Evolutionary conservation across 2,329 filamentous ascomycete genomes (phyloP).

Genomic region (Pseudogymnoascus sp.): DNA sequence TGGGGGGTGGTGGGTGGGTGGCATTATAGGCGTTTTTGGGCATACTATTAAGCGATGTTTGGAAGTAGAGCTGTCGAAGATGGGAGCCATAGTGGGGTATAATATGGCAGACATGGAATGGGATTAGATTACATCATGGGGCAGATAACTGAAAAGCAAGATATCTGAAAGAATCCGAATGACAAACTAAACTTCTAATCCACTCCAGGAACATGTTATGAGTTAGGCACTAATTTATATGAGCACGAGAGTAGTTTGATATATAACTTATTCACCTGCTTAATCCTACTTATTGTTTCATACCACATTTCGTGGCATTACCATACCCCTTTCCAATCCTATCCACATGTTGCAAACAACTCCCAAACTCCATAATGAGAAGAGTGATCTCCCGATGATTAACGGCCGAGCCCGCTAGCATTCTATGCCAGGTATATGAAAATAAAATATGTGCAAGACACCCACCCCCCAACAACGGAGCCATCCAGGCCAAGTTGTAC

Average conservation of each 20-base stretch:
- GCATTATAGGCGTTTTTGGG: constrained; percentile 6
- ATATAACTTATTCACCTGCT: neutral
- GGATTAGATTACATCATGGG: constrained; percentile 2
- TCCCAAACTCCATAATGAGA: constrained; percentile 1
- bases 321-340: constrained; percentile 6
- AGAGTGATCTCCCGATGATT: constrained; percentile 7
- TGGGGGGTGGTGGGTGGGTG: neutral
- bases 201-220: neutral
- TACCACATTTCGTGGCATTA: neutral
- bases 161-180: neutral
- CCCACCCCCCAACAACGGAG: constrained; percentile 1
- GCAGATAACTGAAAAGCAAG: neutral
- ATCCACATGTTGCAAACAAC: constrained; percentile 3
- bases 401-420: constrained; percentile 5
- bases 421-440: constrained; percentile 5
- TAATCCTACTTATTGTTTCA: constrained; percentile 4
- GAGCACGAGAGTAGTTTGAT: neutral
- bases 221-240: neutral
- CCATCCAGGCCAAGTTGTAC: neutral
- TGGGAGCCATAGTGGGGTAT: neutral
- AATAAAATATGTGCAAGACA: neutral
- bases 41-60: constrained; percentile 6
- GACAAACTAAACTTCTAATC: neutral
- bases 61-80: neutral
- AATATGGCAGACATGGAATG: neutral